Base-by-base conservation (phyloP, 352 stramenopile species). In the Phytopythium chamaehyphon region DNA sequence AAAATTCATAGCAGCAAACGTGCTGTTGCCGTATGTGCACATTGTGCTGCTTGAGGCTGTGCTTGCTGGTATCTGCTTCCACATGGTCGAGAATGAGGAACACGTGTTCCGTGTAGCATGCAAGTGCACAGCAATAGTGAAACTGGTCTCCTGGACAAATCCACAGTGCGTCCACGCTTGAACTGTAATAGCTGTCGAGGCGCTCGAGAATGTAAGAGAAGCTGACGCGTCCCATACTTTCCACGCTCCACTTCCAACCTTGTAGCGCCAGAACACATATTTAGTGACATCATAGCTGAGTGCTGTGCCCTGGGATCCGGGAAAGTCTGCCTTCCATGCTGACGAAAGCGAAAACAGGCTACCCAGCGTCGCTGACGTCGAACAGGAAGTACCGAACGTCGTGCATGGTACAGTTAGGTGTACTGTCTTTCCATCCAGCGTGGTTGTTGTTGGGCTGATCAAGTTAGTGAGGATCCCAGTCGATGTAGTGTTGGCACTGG, bases 201-300 rank as follows among this genome's bases (percentile, higher is more conserved):
- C 19, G 10, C 11, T 33, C 18, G 40, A 33, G 40, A 47, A 47
- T 7, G 9, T 12, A 9, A 33, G 40, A 3, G n/a, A 12, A 18
- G 40, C 21, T 23, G 40, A n/a, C 21, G 16, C 19, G n/a, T 47
- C 22, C 40, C 40, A 47, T 11, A 16, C 10, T 3, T 21, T 15
- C 40, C 40, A 47, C 11, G 14, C 18, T 4, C 16, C 22, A 9
- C 19, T 33, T 16, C 40, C 40, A 14, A n/a, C 15, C 40, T 47
- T 47, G 19, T 35, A 47, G 40, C 40, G 40, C 40, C 40, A 47
- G 40, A 47, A 47, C 21, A 33, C 40, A n/a, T 18, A 47, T 23
- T 6, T 24, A 15, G 19, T 28, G 9, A 33, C 40, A 7, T 47
- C 21, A 16, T 33, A 47, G 16, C 15, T 33, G 6, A 47, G 40